phyloP scores from a whole-genome alignment of 139 green algal species.

The Tetraselmis striata region DNA sequence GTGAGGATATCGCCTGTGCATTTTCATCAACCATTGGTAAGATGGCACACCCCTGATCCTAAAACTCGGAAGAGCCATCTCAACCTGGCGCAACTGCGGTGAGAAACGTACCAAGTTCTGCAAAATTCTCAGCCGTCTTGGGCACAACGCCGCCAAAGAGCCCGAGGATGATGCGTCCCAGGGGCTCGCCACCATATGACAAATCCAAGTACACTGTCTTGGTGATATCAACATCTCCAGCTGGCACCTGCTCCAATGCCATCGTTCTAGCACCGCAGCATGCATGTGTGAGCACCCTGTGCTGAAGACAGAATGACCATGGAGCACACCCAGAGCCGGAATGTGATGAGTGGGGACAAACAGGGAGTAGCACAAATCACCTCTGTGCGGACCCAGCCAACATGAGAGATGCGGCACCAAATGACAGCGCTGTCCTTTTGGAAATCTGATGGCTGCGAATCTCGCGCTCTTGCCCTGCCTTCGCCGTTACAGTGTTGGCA shows the following conservation, averaged over 20 bases:
- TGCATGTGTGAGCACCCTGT: too few species aligned
- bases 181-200: constrained; percentile 31
- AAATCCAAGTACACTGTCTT: constrained; percentile 70
- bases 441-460: too few species aligned
- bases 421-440: too few species aligned
- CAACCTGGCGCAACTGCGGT: too few species aligned
- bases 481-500: too few species aligned
- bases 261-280: not conserved
- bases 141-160: constrained; percentile 62
- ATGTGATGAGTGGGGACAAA: too few species aligned
- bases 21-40: not conserved
- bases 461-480: too few species aligned
- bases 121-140: constrained; percentile 36
- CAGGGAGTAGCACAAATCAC: too few species aligned
- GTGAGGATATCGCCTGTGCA: constrained; percentile 1
- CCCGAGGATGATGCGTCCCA: constrained; percentile 64
- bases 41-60: constrained; percentile 10
- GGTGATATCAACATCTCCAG: constrained; percentile 19
- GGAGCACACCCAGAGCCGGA: too few species aligned
- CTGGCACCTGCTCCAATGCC: not conserved
- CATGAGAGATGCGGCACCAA: too few species aligned
- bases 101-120: not conserved
- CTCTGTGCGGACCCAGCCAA: too few species aligned
- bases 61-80: constrained; percentile 39
- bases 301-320: too few species aligned